These are phyloP conservation scores for Aspergillus luchuensis DNA, from an alignment of 2,329 filamentous ascomycete genomes.

Conservation along the genomic window DNA sequence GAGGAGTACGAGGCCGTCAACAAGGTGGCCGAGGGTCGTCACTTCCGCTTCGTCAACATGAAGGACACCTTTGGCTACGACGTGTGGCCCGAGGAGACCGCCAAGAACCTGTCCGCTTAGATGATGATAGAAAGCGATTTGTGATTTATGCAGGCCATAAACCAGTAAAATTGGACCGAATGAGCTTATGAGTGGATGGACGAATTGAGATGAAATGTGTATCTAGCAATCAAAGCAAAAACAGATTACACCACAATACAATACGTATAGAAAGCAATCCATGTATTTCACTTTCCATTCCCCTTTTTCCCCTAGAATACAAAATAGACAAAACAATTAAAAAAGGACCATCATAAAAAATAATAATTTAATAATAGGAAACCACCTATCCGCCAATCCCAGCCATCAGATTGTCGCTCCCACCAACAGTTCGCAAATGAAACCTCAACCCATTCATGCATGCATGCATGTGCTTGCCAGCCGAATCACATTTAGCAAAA, in stretches of 20 bases:
- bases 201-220: neutral
- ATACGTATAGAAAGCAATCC: neutral
- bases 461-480: no score
- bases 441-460: no score
- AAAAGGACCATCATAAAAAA: no score
- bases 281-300: neutral
- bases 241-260: neutral
- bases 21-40: constrained; percentile 64
- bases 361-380: no score
- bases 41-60: constrained; percentile 77
- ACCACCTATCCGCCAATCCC: no score
- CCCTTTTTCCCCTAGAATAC: neutral
- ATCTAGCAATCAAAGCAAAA: neutral
- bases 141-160: constrained; percentile 25
- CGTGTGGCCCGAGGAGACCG: constrained; percentile 64
- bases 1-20: constrained; percentile 63
- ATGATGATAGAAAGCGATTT: neutral
- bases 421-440: no score
- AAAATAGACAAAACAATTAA: no score
- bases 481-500: neutral
- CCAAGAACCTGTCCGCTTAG: constrained; percentile 36
- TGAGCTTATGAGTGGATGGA: neutral
- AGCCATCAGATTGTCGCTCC: no score
- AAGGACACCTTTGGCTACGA: constrained; percentile 78
- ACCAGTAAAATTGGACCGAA: neutral